phyloP scores from a whole-genome alignment of 2,329 filamentous ascomycete species.

The Phialophora expanda region DNA sequence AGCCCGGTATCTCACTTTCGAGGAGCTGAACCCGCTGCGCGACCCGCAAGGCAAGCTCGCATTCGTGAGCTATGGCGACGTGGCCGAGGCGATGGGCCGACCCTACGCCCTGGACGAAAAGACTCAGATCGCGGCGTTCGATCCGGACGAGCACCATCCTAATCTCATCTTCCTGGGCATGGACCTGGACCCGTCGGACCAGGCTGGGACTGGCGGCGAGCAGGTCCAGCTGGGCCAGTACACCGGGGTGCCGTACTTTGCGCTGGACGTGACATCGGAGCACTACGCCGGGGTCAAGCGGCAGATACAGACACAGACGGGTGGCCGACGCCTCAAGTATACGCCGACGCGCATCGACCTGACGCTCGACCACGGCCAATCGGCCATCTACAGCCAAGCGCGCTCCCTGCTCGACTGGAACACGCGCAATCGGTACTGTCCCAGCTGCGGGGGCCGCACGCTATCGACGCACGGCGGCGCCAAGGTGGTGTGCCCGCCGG shows the following conservation, averaged over 20 bases:
- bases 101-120: constrained; percentile 74
- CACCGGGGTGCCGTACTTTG: constrained; percentile 81
- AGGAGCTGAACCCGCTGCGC: constrained; percentile 75
- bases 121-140: constrained; percentile 72
- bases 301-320: neutral
- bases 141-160: constrained; percentile 70
- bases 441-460: constrained; percentile 80
- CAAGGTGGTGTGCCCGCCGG: constrained; percentile 52
- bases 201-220: constrained; percentile 27
- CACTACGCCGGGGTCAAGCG: constrained; percentile 18
- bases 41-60: constrained; percentile 65
- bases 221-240: constrained; percentile 63
- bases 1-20: constrained; percentile 73
- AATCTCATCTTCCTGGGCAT: constrained; percentile 84
- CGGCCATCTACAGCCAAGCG: constrained; percentile 50
- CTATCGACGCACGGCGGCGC: constrained; percentile 56
- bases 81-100: constrained; percentile 73
- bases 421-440: constrained; percentile 86
- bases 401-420: constrained; percentile 94
- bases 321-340: constrained; percentile 18
- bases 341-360: constrained; percentile 27
- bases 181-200: constrained; percentile 59
- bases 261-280: constrained; percentile 73
- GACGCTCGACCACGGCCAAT: constrained; percentile 20
- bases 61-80: constrained; percentile 70